Percentiles rank a stretch among this genome's conserved stretches.
phyloP scores from a whole-genome alignment of 2,329 filamentous ascomycete species.

The Penicillium sp. region DNA sequence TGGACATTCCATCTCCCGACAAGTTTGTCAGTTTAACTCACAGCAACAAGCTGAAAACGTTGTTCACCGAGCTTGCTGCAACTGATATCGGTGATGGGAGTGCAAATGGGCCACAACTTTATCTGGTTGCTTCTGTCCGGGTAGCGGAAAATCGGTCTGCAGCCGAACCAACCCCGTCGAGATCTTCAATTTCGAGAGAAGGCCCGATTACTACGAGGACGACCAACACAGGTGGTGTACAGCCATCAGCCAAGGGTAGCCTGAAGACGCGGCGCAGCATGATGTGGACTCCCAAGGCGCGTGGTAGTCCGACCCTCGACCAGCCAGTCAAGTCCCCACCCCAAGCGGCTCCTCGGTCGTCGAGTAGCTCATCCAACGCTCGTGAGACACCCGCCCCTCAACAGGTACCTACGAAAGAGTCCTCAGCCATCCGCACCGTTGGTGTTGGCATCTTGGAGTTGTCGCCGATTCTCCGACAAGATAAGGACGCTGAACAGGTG shows the following conservation, averaged over 20 bases:
- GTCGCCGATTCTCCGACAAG: slow-evolving; percentile 66
- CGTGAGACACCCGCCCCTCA: slow-evolving; percentile 25
- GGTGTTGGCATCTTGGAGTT: slow-evolving; percentile 74
- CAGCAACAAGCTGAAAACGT: slow-evolving; percentile 67
- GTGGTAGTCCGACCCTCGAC: slow-evolving; percentile 29
- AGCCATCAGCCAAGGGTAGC: slow-evolving; percentile 34
- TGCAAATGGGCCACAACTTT: slow-evolving; percentile 66
- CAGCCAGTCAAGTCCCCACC: slow-evolving; percentile 24
- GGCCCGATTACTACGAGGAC: slow-evolving; percentile 27
- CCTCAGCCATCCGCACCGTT: slow-evolving; percentile 58
- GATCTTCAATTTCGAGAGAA: slow-evolving; percentile 34
- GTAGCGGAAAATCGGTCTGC: slow-evolving; percentile 49
- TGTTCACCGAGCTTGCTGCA: slow-evolving; percentile 80
- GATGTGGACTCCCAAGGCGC: slow-evolving; percentile 41
- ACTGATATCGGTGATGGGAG: slow-evolving; percentile 63
- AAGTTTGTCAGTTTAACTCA: slow-evolving; percentile 61
- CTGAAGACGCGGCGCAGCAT: slow-evolving; percentile 42
- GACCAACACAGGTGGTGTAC: slow-evolving; percentile 22
- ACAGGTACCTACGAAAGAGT: slow-evolving; percentile 28
- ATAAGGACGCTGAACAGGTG: slow-evolving; percentile 67
- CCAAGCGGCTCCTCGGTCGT: slow-evolving; percentile 30
- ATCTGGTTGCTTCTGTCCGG: slow-evolving; percentile 75
- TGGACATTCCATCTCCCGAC: slow-evolving; percentile 71
- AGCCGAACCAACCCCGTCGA: slow-evolving; percentile 19
- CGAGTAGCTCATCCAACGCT: slow-evolving; percentile 27